These are phyloP conservation scores for California macrophylla DNA, from an alignment of 441 rosid genomes.

Conservation along the genomic window DNA sequence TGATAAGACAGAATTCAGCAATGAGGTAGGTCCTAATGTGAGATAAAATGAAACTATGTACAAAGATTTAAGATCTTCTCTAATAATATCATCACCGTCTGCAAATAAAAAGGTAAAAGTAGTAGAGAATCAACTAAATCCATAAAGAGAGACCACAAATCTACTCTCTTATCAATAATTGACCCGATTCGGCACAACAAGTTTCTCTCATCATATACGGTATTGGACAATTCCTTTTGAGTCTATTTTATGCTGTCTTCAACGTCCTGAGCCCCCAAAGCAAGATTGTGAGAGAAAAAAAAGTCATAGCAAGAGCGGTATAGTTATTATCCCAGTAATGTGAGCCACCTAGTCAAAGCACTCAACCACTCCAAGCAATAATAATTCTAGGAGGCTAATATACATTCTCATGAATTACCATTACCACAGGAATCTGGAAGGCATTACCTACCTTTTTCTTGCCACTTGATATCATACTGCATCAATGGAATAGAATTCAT, in stretches of 20 bases:
- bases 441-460: background rate
- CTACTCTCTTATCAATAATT: background rate
- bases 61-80: background rate
- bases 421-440: background rate
- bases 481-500: background rate
- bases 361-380: background rate
- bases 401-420: background rate
- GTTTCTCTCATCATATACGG: background rate
- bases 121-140: background rate
- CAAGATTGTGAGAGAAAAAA: background rate
- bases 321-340: background rate
- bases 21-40: slow-evolving; percentile 2
- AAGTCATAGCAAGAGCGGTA: background rate
- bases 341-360: background rate
- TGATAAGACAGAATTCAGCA: slow-evolving; percentile 22
- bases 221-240: background rate
- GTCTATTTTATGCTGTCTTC: background rate
- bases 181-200: background rate
- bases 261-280: background rate
- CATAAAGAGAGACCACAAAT: background rate
- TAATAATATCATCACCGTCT: background rate
- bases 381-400: background rate
- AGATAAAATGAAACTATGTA: background rate
- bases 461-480: background rate
- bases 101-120: background rate